These are phyloP conservation scores for Mitosporidium daphniae DNA, from an alignment of 371 early-diverging fungal genomes.

Conservation along the genomic window DNA sequence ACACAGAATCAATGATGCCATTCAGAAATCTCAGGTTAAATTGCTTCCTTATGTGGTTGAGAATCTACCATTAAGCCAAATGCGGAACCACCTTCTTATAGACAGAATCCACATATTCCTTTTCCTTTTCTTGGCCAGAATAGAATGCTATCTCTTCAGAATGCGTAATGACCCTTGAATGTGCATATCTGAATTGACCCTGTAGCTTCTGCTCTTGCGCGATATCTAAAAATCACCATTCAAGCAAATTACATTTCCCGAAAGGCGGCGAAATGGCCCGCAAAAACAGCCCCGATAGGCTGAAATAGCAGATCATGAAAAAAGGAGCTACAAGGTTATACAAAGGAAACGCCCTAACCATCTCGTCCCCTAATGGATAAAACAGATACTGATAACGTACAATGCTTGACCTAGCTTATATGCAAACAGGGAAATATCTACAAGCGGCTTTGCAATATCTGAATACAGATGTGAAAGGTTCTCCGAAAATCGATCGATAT, in stretches of 20 bases:
- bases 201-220: background rate
- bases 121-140: conserved; percentile 16
- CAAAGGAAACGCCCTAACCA: too few species aligned
- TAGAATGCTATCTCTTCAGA: conserved; percentile 56
- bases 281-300: conserved; percentile 26
- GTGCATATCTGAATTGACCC: conserved; percentile 45
- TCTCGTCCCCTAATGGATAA: too few species aligned
- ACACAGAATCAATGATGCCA: conserved; percentile 18
- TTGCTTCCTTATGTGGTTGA: conserved; percentile 1
- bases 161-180: conserved; percentile 40
- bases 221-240: too few species aligned
- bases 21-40: conserved; percentile 13
- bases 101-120: background rate
- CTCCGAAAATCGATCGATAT: conserved; percentile 40
- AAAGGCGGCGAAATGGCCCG: conserved; percentile 25
- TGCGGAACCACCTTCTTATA: background rate
- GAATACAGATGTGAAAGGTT: conserved; percentile 30
- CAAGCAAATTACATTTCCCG: conserved; percentile 28
- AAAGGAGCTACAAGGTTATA: conserved; percentile 29
- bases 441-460: conserved; percentile 37
- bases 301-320: conserved; percentile 35
- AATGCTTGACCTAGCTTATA: conserved; percentile 40
- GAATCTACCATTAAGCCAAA: too few species aligned
- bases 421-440: conserved; percentile 34
- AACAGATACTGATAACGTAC: too few species aligned